phyloP scores from a whole-genome alignment of 306 rosid species.

The Cicer yamashitae region DNA sequence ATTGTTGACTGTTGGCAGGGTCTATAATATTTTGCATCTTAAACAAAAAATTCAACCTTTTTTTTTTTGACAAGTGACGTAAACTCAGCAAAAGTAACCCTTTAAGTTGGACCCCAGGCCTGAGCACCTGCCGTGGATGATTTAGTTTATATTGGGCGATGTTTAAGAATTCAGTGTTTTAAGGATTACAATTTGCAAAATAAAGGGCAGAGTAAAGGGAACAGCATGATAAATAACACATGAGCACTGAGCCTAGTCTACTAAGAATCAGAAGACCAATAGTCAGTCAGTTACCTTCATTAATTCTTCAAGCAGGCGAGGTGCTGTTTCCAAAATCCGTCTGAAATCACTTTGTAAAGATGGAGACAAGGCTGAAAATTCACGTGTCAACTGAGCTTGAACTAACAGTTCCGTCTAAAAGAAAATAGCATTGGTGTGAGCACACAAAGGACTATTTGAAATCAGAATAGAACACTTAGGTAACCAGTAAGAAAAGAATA shows the following conservation, averaged over 20 bases:
- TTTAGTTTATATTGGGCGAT: slow-evolving; percentile 6
- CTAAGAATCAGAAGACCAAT: slow-evolving; percentile 42
- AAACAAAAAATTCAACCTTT: background rate
- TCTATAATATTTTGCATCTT: slow-evolving; percentile 12
- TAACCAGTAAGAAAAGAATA: slow-evolving; percentile 6
- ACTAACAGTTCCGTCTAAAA: slow-evolving; percentile 93
- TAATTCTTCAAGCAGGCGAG: slow-evolving; percentile 97
- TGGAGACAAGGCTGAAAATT: slow-evolving; percentile 72
- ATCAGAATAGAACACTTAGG: slow-evolving; percentile 33
- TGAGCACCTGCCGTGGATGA: slow-evolving; percentile 4
- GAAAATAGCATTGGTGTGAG: slow-evolving; percentile 47
- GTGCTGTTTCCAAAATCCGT: slow-evolving; percentile 86
- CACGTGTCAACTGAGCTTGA: slow-evolving; percentile 94
- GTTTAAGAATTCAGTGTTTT: slow-evolving; percentile 9
- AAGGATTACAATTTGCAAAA: slow-evolving; percentile 13
- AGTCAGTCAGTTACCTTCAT: slow-evolving; percentile 72
- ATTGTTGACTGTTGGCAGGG: slow-evolving; percentile 18
- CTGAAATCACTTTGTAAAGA: slow-evolving; percentile 81
- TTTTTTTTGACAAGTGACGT: slow-evolving; percentile 4
- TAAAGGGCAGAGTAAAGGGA: slow-evolving; percentile 19
- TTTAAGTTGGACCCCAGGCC: slow-evolving; percentile 14
- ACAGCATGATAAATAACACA: slow-evolving; percentile 26
- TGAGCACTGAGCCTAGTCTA: slow-evolving; percentile 31
- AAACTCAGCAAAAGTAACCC: slow-evolving; percentile 12
- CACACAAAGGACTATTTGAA: slow-evolving; percentile 33